phyloP scores from a whole-genome alignment of 2,329 filamentous ascomycete genomes.

The Ramichloridium luteum region DNA sequence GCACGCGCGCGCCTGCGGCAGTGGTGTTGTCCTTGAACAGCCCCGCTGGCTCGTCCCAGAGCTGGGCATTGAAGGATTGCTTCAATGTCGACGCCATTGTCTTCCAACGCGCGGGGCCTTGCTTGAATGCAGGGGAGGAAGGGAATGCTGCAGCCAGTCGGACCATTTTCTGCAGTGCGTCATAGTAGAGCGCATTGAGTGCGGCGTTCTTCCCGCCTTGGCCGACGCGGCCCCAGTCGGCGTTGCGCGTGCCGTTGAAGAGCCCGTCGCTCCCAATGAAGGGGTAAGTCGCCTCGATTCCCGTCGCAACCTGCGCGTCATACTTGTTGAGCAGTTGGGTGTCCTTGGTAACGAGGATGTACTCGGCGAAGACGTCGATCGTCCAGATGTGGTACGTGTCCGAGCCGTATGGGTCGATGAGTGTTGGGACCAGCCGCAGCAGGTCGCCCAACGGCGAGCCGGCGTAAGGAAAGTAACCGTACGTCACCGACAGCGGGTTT shows the following conservation, averaged over 20 bases:
- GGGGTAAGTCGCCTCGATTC: constrained; percentile 27
- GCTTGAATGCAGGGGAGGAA: no score
- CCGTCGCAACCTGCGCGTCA: neutral
- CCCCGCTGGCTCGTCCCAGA: constrained; percentile 19
- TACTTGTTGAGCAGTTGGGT: constrained; percentile 25
- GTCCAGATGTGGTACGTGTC: constrained; percentile 46
- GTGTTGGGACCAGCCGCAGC: neutral
- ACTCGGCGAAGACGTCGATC: constrained; percentile 34
- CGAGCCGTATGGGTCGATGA: constrained; percentile 21
- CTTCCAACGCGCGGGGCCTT: constrained; percentile 7
- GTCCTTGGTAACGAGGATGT: constrained; percentile 30
- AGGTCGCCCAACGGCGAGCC: constrained; percentile 17
- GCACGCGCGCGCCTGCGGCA: constrained; percentile 27
- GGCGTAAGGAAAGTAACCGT: constrained; percentile 20
- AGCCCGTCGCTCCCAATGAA: constrained; percentile 33
- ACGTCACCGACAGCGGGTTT: no score
- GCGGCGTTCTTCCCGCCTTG: constrained; percentile 40
- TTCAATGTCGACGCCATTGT: constrained; percentile 31
- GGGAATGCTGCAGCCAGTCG: no score
- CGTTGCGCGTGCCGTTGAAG: constrained; percentile 34
- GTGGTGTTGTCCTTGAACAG: constrained; percentile 26
- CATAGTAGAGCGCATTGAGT: constrained; percentile 37
- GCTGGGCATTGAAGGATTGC: constrained; percentile 39
- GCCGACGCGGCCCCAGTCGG: constrained; percentile 39
- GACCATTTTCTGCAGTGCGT: constrained; percentile 39